phyloP scores from a whole-genome alignment of 345 rosid species.

The Lepidium aucheri region DNA sequence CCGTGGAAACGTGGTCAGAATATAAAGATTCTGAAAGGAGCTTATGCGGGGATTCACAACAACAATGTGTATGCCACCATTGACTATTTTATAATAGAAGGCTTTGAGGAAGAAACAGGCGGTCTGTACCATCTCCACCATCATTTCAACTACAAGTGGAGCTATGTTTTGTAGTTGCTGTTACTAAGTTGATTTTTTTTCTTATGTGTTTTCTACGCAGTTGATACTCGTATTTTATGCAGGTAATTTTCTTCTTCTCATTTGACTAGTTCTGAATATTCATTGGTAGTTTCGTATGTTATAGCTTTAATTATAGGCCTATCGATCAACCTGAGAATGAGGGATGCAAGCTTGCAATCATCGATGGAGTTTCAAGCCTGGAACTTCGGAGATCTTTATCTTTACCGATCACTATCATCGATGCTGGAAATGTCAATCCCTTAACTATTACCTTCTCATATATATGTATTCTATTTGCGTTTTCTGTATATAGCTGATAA shows the following conservation, averaged over 20 bases:
- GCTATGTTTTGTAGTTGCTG: not conserved
- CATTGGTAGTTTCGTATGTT: not conserved
- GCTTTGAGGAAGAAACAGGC: conserved; percentile 60
- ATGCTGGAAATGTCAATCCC: conserved; percentile 50
- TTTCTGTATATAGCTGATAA: not conserved
- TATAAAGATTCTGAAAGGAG: conserved; percentile 64
- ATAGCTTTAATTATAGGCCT: conserved; percentile 38
- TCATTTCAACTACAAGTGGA: not conserved
- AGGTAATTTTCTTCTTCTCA: conserved; percentile 33
- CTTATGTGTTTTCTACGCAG: conserved; percentile 25
- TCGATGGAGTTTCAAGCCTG: conserved; percentile 27
- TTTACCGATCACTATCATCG: conserved; percentile 48
- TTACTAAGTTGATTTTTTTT: not conserved
- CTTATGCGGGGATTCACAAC: conserved; percentile 39
- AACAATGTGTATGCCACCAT: conserved; percentile 49
- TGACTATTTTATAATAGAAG: conserved; percentile 63
- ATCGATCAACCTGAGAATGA: conserved; percentile 28
- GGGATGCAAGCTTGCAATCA: conserved; percentile 35
- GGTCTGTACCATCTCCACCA: conserved; percentile 33
- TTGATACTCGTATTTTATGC: conserved; percentile 67
- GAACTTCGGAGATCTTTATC: conserved; percentile 39
- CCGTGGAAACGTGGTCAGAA: conserved; percentile 53
- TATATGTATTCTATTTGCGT: not conserved
- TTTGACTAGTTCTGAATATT: not conserved
- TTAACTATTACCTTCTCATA: not conserved